Conservation (phyloP, 768 basidiomycete species). For the Hebeloma cylindrosporum region DNA sequence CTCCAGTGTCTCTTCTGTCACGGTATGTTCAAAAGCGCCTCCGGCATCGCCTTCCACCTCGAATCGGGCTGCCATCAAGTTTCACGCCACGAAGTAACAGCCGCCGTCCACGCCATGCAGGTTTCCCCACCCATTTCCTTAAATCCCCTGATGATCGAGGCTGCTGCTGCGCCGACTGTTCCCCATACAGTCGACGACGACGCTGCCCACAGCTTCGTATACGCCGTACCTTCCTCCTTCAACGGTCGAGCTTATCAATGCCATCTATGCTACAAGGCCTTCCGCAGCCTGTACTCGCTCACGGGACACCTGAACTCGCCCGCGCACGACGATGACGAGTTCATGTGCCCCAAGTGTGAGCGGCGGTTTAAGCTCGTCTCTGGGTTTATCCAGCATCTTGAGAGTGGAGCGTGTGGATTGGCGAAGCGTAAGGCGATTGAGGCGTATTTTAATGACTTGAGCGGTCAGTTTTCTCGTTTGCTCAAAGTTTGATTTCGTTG, state of each 20-base stretch:
- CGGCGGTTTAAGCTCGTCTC: constrained; percentile 36
- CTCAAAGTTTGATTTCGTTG: constrained; percentile 12
- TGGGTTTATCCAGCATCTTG: constrained; percentile 44
- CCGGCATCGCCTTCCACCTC: constrained; percentile 39
- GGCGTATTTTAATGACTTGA: constrained; percentile 27
- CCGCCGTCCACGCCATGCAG: constrained; percentile 30
- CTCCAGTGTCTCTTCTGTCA: constrained; percentile 35
- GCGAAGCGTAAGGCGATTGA: constrained; percentile 32
- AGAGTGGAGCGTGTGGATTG: constrained; percentile 39
- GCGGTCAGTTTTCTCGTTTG: constrained; percentile 25
- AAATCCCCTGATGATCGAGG: constrained; percentile 27
- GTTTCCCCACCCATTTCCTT: constrained; percentile 37
- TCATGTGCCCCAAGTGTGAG: constrained; percentile 44
- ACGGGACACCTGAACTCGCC: constrained; percentile 39
- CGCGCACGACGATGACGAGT: constrained; percentile 39
- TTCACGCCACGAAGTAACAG: constrained; percentile 37
- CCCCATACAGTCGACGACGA: constrained; percentile 31
- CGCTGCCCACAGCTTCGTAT: too few relatives aligned
- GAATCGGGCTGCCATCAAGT: constrained; percentile 42
- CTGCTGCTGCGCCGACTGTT: constrained; percentile 12
- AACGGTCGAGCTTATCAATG: constrained; percentile 43
- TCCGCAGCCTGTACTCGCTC: constrained; percentile 29
- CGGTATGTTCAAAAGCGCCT: constrained; percentile 33
- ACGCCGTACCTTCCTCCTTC: too few relatives aligned
- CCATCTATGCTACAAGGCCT: constrained; percentile 37